Base-by-base conservation (phyloP, 305 asterid genomes). In the Fraxinus sp. region DNA sequence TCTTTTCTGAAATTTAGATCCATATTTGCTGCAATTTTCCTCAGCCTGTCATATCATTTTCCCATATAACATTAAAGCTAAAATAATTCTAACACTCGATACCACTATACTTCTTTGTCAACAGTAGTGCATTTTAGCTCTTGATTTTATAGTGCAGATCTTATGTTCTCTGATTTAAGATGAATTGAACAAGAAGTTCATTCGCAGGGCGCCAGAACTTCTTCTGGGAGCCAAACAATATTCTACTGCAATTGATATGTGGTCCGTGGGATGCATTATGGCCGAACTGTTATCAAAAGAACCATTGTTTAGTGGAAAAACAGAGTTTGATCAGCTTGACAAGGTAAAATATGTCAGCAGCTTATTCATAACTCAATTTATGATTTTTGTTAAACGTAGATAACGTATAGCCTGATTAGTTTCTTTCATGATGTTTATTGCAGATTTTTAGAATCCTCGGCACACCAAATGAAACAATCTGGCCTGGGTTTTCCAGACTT, bases 221-320 rank as follows among this genome's bases (percentile, higher is more conserved):
- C 93, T 95, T 11, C 87, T 95, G 90, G 99, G 98, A 85, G 93
- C 94, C 55, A 91, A 86, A 78, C 89, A 89, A 78, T 95, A 95
- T 86, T 93, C 98, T 36, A 94, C 97, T 8, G 98, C 97, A 76
- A 93, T 95, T 66, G 99, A 94, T 82, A 95, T 94, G 98, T 95
- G 98, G 99, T 95, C 99, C 2, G 76, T 93, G 71, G 99, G 98
- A 36, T 95, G 98, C 88, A 91, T 95, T 66, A 94, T 95, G 98
- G 97, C 98, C 8, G 98, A 95, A 84, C 84, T 95, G 35, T 86
- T 95, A 74, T 89, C 91, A 9, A 92, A 88, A 86, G 92, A 85
- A 81, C 94, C 99, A 3, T 73, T 95, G 76, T 95, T 95, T 81
- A 90, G 89, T 76, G 99, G 98, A 81, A 90, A 91, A 86, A 74